Conservation (phyloP, 257 asterid genomes). For the Haberlea rhodopensis region DNA sequence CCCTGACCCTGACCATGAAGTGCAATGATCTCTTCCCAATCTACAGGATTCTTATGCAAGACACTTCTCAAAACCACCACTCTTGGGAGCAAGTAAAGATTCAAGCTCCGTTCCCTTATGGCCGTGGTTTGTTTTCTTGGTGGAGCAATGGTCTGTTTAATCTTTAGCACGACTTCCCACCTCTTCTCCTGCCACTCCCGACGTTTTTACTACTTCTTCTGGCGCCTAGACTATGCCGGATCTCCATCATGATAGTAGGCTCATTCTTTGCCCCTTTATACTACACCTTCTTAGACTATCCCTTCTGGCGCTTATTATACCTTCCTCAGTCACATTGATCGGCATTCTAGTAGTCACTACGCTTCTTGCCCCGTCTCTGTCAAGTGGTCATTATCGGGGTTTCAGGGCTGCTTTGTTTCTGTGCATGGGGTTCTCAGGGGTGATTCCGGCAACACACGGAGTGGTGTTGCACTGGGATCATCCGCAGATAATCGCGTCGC, state of each 20-base stretch:
- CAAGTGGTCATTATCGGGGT: slow-evolving; percentile 54
- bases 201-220: slow-evolving; percentile 70
- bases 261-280: slow-evolving; percentile 84
- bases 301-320: slow-evolving; percentile 54
- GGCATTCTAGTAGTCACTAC: slow-evolving; percentile 57
- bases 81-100: slow-evolving; percentile 26
- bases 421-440: slow-evolving; percentile 83
- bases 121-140: slow-evolving; percentile 91
- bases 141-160: slow-evolving; percentile 82
- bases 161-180: slow-evolving; percentile 77
- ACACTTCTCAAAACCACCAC: slow-evolving; percentile 40
- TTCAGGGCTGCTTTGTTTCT: slow-evolving; percentile 73
- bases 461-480: slow-evolving; percentile 51
- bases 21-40: background rate
- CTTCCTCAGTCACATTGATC: slow-evolving; percentile 54
- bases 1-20: background rate
- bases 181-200: slow-evolving; percentile 84
- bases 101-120: slow-evolving; percentile 49
- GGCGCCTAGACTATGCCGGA: slow-evolving; percentile 96
- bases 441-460: slow-evolving; percentile 82
- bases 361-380: slow-evolving; percentile 68
- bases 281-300: slow-evolving; percentile 67
- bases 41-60: slow-evolving; percentile 53
- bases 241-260: slow-evolving; percentile 75
- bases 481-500: slow-evolving; percentile 47